phyloP scores from a whole-genome alignment of 345 rosid species.

The Eucalyptus cloeziana region DNA sequence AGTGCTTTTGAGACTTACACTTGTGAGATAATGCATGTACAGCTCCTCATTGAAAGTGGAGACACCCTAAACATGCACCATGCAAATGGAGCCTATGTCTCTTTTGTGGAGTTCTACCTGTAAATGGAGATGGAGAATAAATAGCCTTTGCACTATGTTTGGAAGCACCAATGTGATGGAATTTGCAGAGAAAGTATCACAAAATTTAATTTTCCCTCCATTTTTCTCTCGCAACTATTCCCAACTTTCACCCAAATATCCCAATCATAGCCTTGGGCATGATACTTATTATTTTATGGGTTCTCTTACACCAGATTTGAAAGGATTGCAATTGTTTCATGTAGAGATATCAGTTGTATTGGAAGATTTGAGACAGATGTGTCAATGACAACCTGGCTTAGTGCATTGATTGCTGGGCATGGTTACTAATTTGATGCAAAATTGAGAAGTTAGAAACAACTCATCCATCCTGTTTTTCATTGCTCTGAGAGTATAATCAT shows the following conservation, averaged over 20 bases:
- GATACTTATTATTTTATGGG: not conserved
- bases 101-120: not conserved
- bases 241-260: not conserved
- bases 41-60: not conserved
- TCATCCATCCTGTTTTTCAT: not conserved
- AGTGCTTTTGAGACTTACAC: not conserved
- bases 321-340: not conserved
- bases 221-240: not conserved
- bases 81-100: not conserved
- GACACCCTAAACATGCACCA: not conserved
- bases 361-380: not conserved
- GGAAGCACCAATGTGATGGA: not conserved
- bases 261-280: not conserved
- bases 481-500: not conserved
- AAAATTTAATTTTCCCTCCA: not conserved
- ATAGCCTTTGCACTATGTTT: not conserved
- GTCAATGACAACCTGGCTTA: not conserved
- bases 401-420: not conserved
- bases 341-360: not conserved
- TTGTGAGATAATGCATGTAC: not conserved
- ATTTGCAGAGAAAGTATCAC: not conserved
- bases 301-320: not conserved
- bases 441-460: not conserved
- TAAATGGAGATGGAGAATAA: not conserved
- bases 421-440: not conserved